Conservation (phyloP, 495 filamentous ascomycete species). For the Trichoderma gamsii region DNA sequence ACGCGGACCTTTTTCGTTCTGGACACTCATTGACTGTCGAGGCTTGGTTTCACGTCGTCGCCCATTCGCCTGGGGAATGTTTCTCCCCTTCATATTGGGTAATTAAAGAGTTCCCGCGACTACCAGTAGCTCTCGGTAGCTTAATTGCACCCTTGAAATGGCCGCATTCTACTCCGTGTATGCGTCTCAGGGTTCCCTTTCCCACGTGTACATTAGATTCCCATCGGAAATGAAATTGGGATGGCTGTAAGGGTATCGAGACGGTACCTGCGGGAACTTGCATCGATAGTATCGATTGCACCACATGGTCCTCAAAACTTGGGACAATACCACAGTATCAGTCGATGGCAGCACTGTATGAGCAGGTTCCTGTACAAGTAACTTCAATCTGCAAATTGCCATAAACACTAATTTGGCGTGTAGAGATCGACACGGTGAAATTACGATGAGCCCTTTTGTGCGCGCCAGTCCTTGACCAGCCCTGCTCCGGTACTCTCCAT, state of each 20-base stretch:
- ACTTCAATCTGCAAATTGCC: neutral
- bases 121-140: neutral
- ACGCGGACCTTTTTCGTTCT: too few relatives aligned
- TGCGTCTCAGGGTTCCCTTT: neutral
- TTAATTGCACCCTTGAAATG: slow-evolving; percentile 3
- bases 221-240: neutral
- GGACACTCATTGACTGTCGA: neutral
- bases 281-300: neutral
- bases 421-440: neutral
- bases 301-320: too few relatives aligned
- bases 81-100: neutral
- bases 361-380: neutral
- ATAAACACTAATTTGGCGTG: slow-evolving; percentile 1
- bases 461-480: neutral
- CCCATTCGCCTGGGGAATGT: neutral
- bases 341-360: neutral
- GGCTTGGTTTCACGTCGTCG: neutral
- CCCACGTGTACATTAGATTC: neutral
- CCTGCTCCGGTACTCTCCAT: neutral
- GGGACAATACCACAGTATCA: too few relatives aligned
- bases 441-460: slow-evolving; percentile 11
- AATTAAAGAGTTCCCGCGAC: neutral
- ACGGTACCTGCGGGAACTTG: neutral
- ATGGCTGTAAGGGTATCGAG: neutral
- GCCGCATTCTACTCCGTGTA: neutral